These are phyloP conservation scores for Nectriaceae sp. DNA, from an alignment of 2,329 filamentous ascomycete genomes.

Conservation along the genomic window DNA sequence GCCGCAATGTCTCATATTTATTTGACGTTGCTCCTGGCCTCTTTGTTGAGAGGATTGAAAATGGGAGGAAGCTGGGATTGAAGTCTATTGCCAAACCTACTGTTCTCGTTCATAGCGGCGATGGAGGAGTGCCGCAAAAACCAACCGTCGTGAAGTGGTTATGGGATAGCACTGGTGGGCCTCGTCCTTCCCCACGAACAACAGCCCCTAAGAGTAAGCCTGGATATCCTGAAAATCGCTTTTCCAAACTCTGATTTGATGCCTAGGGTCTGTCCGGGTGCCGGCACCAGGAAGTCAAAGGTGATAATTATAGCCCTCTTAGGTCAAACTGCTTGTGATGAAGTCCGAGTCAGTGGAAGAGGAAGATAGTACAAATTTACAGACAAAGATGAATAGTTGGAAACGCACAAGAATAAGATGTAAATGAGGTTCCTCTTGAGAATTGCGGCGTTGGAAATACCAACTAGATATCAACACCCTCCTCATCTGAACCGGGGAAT, in stretches of 20 bases:
- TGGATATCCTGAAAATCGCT: conserved; percentile 8
- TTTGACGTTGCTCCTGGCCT: conserved; percentile 40
- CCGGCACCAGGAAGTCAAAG: conserved; percentile 20
- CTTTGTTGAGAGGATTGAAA: conserved; percentile 38
- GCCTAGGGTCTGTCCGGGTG: conserved; percentile 22
- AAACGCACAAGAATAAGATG: conserved; percentile 16
- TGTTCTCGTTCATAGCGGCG: conserved; percentile 34
- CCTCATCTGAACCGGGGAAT: conserved; percentile 23
- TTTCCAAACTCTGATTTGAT: conserved; percentile 31
- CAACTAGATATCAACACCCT: conserved; percentile 8
- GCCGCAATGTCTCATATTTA: conserved; percentile 35
- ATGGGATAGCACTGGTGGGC: conserved; percentile 29
- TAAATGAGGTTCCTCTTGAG: conserved; percentile 11
- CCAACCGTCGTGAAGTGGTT: conserved; percentile 38
- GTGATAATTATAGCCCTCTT: conserved; percentile 7
- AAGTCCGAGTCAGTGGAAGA: neutral
- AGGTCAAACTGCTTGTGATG: neutral
- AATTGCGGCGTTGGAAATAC: conserved; percentile 16
- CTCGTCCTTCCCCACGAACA: conserved; percentile 19
- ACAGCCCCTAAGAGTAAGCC: conserved; percentile 31
- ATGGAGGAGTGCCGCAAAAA: conserved; percentile 28
- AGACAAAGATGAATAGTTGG: conserved; percentile 2
- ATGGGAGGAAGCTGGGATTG: conserved; percentile 32
- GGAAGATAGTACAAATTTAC: no score
- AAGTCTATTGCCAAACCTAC: conserved; percentile 37